Conservation (phyloP, 176 grass and related monocot species). For the Themeda triandra region DNA sequence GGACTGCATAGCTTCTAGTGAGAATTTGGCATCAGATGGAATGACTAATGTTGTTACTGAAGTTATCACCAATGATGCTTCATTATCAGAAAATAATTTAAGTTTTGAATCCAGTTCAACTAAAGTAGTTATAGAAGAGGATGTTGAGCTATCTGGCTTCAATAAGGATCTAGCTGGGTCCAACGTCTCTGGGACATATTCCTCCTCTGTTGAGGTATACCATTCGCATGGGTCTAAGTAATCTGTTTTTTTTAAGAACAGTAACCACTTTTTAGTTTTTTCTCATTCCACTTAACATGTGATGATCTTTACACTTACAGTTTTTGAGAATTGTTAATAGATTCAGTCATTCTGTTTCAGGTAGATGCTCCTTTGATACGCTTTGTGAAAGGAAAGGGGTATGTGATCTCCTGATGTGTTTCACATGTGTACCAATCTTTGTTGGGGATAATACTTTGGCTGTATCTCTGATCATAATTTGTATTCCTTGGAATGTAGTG, state of each 20-base stretch:
- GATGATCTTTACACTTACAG: neutral
- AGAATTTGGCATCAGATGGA: neutral
- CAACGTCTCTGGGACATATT: constrained; percentile 2
- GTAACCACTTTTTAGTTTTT: neutral
- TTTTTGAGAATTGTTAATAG: constrained; percentile 9
- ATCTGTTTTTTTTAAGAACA: neutral
- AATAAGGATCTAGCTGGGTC: constrained; percentile 13
- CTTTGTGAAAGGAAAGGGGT: constrained; percentile 83
- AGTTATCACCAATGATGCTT: constrained; percentile 3
- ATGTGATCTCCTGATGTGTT: constrained; percentile 26
- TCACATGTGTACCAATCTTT: neutral
- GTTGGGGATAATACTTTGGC: neutral
- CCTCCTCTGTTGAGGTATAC: constrained; percentile 46
- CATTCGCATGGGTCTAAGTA: neutral
- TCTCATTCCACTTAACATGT: neutral
- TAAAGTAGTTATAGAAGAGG: constrained; percentile 14
- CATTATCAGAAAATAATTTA: neutral
- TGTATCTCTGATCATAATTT: constrained; percentile 2
- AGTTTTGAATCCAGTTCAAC: neutral
- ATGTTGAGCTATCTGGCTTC: neutral
- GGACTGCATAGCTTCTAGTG: constrained; percentile 1
- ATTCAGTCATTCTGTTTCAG: constrained; percentile 40
- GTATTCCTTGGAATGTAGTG: constrained; percentile 49
- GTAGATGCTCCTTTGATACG: constrained; percentile 62
- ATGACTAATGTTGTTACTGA: constrained; percentile 27